Percentiles rank a stretch among this genome's conserved stretches.
These are phyloP conservation scores for Wickerhamomyces tratensis DNA, from an alignment of 805 yeast genomes.

Conservation along the genomic window DNA sequence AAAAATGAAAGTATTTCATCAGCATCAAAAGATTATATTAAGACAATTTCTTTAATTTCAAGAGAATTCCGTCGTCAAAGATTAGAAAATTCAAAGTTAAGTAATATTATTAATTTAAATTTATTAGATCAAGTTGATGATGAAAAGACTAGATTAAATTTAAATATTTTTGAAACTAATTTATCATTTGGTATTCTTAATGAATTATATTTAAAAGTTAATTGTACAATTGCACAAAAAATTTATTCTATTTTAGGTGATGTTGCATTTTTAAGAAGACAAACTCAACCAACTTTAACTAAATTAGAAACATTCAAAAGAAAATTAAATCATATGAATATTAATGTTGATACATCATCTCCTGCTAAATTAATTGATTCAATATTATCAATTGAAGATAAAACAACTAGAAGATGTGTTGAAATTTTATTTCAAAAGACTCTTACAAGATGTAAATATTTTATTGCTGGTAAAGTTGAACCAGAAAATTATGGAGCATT, in stretches of 20 bases:
- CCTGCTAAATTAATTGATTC: constrained; percentile 67
- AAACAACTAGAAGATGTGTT: constrained; percentile 55
- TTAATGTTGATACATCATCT: constrained; percentile 62
- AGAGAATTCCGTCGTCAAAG: constrained; percentile 64
- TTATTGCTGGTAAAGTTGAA: constrained; percentile 80
- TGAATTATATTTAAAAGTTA: constrained; percentile 75
- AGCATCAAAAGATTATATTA: constrained; percentile 56
- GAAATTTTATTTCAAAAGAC: constrained; percentile 77
- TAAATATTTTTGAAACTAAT: constrained; percentile 62
- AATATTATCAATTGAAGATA: constrained; percentile 52
- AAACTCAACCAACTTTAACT: constrained; percentile 71
- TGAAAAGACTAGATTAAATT: constrained; percentile 61
- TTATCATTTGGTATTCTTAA: constrained; percentile 49
- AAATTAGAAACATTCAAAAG: constrained; percentile 73
- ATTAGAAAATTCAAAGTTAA: constrained; percentile 38
- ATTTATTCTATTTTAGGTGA: constrained; percentile 72
- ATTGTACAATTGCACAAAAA: constrained; percentile 77
- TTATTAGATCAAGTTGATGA: constrained; percentile 78
- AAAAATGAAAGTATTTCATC: constrained; percentile 23
- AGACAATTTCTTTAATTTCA: constrained; percentile 55
- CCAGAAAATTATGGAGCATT: constrained; percentile 73
- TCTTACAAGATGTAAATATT: constrained; percentile 78
- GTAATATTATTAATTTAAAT: constrained; percentile 41
- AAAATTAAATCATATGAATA: constrained; percentile 57
- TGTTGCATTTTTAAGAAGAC: constrained; percentile 77